Conservation (phyloP, 78 protist genomes). For the Planoprotostelium fungivorum region DNA sequence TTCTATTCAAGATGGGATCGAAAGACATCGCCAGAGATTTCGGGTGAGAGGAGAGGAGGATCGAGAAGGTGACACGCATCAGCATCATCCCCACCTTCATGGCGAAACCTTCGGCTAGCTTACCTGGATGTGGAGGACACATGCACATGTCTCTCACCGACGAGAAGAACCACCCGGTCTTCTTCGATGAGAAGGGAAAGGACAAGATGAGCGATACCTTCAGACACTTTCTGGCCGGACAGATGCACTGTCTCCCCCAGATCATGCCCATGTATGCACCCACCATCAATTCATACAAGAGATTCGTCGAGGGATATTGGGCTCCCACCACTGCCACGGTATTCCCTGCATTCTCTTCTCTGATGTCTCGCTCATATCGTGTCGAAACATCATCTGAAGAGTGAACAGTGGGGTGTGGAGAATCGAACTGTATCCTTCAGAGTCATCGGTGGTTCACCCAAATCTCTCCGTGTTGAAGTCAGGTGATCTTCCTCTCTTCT, state of each 20-base stretch:
- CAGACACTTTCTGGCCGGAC: slow-evolving; percentile 53
- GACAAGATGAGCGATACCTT: slow-evolving; percentile 30
- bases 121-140: slow-evolving; percentile 63
- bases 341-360: too few species aligned
- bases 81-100: slow-evolving; percentile 48
- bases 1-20: slow-evolving; percentile 33
- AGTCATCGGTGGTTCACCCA: slow-evolving; percentile 21
- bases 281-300: slow-evolving; percentile 50
- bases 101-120: slow-evolving; percentile 38
- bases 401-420: slow-evolving; percentile 10
- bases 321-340: slow-evolving; percentile 64
- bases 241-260: slow-evolving; percentile 36
- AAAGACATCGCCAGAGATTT: slow-evolving; percentile 38
- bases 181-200: background rate
- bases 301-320: slow-evolving; percentile 63
- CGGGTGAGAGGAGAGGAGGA: background rate
- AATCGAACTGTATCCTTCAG: slow-evolving; percentile 54
- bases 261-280: slow-evolving; percentile 66
- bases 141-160: slow-evolving; percentile 51
- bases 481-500: background rate
- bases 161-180: slow-evolving; percentile 3
- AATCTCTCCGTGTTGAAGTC: background rate
- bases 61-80: background rate
- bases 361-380: too few species aligned
- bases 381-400: background rate